A percentile compares a stretch with the other conserved stretches of the same genome.
Conservation (phyloP, 2,329 filamentous ascomycete genomes). For the Rhinocladiella mackenziei region DNA sequence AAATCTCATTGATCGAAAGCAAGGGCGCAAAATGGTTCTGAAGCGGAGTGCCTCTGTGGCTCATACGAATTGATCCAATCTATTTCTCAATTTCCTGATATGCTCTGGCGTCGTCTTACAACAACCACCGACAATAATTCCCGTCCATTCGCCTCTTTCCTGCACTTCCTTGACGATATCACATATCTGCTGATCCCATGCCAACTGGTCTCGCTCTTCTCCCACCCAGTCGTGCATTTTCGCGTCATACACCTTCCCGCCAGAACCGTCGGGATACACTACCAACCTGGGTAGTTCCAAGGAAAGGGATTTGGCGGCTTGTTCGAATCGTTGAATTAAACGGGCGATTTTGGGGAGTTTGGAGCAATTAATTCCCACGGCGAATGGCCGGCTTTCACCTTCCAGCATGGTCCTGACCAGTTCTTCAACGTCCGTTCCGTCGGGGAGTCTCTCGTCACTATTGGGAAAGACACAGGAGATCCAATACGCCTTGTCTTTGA, state of each 20-base stretch:
- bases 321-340: slow-evolving; percentile 32
- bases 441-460: slow-evolving; percentile 52
- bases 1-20: no score
- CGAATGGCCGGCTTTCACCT: slow-evolving; percentile 48
- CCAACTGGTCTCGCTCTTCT: slow-evolving; percentile 6
- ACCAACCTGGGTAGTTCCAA: slow-evolving; percentile 51
- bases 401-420: slow-evolving; percentile 41
- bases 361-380: slow-evolving; percentile 65
- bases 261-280: slow-evolving; percentile 66
- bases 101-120: slow-evolving; percentile 43
- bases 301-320: slow-evolving; percentile 39
- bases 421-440: slow-evolving; percentile 49
- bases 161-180: slow-evolving; percentile 30
- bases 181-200: slow-evolving; percentile 35
- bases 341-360: slow-evolving; percentile 35
- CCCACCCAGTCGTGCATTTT: slow-evolving; percentile 57
- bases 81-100: slow-evolving; percentile 33
- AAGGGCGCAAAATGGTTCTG: no score
- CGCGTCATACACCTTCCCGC: slow-evolving; percentile 64
- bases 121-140: slow-evolving; percentile 44
- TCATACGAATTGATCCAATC: slow-evolving; percentile 7
- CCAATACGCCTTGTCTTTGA: slow-evolving; percentile 51
- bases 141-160: slow-evolving; percentile 21
- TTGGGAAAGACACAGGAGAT: slow-evolving; percentile 60
- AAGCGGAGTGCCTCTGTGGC: no score